phyloP scores from a whole-genome alignment of 768 basidiomycete genomes.

The Mycena vitilis region DNA sequence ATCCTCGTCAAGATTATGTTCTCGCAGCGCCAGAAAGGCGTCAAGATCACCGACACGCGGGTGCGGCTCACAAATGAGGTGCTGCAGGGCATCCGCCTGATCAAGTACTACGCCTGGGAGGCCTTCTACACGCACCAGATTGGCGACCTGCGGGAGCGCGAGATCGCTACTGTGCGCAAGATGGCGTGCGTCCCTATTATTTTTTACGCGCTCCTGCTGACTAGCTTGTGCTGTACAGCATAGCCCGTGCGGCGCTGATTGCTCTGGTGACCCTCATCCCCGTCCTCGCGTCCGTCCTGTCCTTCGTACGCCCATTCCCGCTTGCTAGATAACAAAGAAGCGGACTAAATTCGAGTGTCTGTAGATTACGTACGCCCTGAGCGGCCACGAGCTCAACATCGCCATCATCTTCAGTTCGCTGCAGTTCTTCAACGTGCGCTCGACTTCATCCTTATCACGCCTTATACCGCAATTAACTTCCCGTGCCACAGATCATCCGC shows the following conservation, averaged over 20 bases:
- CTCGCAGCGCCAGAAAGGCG: slow-evolving; percentile 62
- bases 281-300: slow-evolving; percentile 52
- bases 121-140: slow-evolving; percentile 59
- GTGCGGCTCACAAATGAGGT: slow-evolving; percentile 74
- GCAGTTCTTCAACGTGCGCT: slow-evolving; percentile 57
- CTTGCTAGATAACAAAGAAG: slow-evolving; percentile 14
- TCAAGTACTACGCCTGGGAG: slow-evolving; percentile 76
- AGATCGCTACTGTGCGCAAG: slow-evolving; percentile 53
- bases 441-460: background rate
- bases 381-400: slow-evolving; percentile 54
- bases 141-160: slow-evolving; percentile 50
- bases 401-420: slow-evolving; percentile 59
- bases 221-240: slow-evolving; percentile 13
- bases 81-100: slow-evolving; percentile 72
- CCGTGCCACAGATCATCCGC: slow-evolving; percentile 61
- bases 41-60: slow-evolving; percentile 74
- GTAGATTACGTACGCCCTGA: slow-evolving; percentile 58
- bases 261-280: slow-evolving; percentile 50
- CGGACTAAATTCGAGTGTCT: slow-evolving; percentile 37
- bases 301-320: slow-evolving; percentile 46
- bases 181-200: slow-evolving; percentile 1
- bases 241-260: slow-evolving; percentile 41
- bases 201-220: background rate
- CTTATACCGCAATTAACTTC: background rate
- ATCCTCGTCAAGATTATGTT: slow-evolving; percentile 65